phyloP scores from a whole-genome alignment of 495 filamentous ascomycete species.

The Aspergillus haitiensis region DNA sequence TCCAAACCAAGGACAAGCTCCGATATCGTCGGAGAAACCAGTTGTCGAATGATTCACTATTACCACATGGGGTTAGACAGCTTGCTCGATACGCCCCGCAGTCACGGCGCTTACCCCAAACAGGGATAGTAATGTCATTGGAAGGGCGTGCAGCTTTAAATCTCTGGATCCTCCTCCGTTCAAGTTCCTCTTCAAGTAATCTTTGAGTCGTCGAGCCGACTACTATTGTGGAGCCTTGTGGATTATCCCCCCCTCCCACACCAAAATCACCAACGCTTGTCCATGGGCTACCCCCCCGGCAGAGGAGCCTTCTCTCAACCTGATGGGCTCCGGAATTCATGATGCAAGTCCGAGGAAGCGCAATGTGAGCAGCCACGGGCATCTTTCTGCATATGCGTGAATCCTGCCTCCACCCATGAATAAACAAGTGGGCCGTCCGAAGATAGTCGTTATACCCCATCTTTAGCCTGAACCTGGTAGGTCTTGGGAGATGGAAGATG shows the following conservation, averaged over 20 bases:
- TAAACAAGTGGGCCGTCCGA: constrained; percentile 6
- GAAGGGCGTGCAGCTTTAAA: constrained; percentile 37
- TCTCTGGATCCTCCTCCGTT: neutral
- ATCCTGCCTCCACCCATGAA: neutral
- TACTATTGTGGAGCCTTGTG: too few relatives aligned
- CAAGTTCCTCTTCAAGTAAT: neutral
- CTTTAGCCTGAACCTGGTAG: neutral
- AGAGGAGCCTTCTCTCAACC: constrained; percentile 1
- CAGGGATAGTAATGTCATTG: constrained; percentile 38
- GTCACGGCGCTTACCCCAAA: constrained; percentile 20
- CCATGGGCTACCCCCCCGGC: constrained; percentile 8
- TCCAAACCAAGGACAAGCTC: constrained; percentile 3
- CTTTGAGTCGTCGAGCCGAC: constrained; percentile 6
- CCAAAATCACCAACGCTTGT: constrained; percentile 10
- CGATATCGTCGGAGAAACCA: constrained; percentile 15
- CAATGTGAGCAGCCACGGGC: neutral
- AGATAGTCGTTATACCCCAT: neutral
- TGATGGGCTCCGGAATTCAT: constrained; percentile 6
- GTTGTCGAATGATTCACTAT: constrained; percentile 22
- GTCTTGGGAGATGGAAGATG: constrained; percentile 4
- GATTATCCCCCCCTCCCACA: too few relatives aligned
- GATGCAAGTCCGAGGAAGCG: neutral
- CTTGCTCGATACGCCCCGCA: constrained; percentile 5
- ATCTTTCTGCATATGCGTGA: neutral
- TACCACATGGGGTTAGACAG: constrained; percentile 15